Percentiles rank a stretch among this genome's conserved stretches.
Evolutionary conservation across 331 rosid species (phyloP).

Genomic region (Saraca asoca): DNA sequence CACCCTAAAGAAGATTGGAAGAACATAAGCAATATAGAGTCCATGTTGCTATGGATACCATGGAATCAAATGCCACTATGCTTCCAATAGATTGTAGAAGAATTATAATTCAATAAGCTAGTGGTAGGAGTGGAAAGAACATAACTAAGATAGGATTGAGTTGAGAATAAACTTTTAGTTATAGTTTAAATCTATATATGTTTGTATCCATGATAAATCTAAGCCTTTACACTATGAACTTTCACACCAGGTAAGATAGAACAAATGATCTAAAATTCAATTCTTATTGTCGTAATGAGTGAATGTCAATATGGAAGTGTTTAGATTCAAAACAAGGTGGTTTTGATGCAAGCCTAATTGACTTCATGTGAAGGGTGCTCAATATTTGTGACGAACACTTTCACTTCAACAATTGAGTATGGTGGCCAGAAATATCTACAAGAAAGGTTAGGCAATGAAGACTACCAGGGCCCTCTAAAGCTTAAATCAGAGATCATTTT

Average conservation of each 20-base stretch:
- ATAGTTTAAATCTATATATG: not conserved
- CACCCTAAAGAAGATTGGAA: constrained; percentile 86
- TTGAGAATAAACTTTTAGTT: not conserved
- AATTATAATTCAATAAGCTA: constrained; percentile 24
- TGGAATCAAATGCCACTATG: constrained; percentile 85
- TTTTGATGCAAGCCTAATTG: not conserved
- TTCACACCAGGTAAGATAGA: not conserved
- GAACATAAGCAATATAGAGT: constrained; percentile 85
- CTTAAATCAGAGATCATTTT: no score
- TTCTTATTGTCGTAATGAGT: not conserved
- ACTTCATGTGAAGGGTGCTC: not conserved
- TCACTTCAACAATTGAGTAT: no score
- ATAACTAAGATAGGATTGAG: not conserved
- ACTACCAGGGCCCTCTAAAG: no score
- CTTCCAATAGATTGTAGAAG: constrained; percentile 88
- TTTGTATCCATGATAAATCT: not conserved
- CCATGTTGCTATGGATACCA: constrained; percentile 94
- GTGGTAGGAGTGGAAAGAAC: not conserved
- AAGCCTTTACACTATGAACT: not conserved
- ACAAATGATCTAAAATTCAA: not conserved
- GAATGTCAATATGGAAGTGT: not conserved
- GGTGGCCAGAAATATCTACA: no score
- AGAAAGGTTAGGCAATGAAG: no score
- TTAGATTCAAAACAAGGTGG: not conserved
- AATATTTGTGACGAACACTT: no score